Percentiles rank a stretch among this genome's conserved stretches.
Conservation (phyloP, 306 rosid genomes). For the Acacia melanoxylon region DNA sequence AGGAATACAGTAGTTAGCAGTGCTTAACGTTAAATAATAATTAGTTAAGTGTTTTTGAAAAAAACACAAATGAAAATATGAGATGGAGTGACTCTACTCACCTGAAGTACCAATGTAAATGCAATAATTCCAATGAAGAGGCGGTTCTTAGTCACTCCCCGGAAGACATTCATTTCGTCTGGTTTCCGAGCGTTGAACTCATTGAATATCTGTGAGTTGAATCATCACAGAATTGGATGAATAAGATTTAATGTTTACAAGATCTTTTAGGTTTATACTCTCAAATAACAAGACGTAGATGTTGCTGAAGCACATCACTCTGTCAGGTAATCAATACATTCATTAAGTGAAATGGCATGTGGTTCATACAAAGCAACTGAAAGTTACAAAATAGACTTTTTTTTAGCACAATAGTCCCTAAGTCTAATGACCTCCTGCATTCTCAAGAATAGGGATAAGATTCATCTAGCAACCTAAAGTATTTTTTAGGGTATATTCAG, state of each 20-base stretch:
- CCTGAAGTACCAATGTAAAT: constrained; percentile 79
- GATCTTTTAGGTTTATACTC: neutral
- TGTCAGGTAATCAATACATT: constrained; percentile 5
- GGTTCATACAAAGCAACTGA: constrained; percentile 21
- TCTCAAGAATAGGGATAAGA: neutral
- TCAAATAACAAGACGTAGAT: neutral
- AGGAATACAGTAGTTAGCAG: constrained; percentile 14
- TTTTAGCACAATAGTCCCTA: constrained; percentile 13
- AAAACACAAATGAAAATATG: neutral
- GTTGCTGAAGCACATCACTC: neutral
- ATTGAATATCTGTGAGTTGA: constrained; percentile 67
- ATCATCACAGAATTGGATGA: constrained; percentile 21
- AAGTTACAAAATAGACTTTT: neutral
- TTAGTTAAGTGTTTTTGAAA: neutral
- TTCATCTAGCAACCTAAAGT: too few species aligned
- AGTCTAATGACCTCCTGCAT: neutral
- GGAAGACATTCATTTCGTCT: constrained; percentile 75
- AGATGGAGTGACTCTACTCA: constrained; percentile 29
- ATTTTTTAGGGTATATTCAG: too few species aligned
- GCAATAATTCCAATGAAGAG: constrained; percentile 79
- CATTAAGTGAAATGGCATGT: constrained; percentile 8
- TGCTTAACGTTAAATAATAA: neutral
- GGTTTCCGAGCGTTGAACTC: constrained; percentile 97
- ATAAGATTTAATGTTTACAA: neutral
- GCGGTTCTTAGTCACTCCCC: constrained; percentile 73